A percentile compares a stretch with the other conserved stretches of the same genome.
Evolutionary conservation across 805 yeast genomes (phyloP).

Genomic region (Starmerella riodocensis): DNA sequence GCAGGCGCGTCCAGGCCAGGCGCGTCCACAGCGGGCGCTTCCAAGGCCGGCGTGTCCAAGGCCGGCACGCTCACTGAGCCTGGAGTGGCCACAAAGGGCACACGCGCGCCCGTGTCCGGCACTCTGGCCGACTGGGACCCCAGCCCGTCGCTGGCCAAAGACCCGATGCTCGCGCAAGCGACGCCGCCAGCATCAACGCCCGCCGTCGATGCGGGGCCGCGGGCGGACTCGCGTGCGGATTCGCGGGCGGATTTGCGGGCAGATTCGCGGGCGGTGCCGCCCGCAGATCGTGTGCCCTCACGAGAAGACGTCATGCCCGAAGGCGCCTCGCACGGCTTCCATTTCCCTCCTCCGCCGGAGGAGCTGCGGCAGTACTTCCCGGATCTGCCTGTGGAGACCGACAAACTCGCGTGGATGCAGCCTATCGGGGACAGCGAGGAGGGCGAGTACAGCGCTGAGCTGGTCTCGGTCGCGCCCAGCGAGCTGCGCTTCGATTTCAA

Average conservation of each 20-base stretch:
- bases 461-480: slow-evolving; percentile 33
- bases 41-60: too few relatives aligned
- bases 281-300: too few relatives aligned
- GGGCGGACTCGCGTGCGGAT: neutral
- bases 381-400: slow-evolving; percentile 70
- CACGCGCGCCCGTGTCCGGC: slow-evolving; percentile 5
- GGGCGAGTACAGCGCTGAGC: slow-evolving; percentile 35
- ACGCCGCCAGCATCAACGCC: too few relatives aligned
- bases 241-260: neutral
- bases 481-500: slow-evolving; percentile 79
- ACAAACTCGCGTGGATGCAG: slow-evolving; percentile 84
- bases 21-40: neutral
- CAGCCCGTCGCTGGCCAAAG: neutral
- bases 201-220: too few relatives aligned
- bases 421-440: slow-evolving; percentile 36
- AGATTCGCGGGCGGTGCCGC: too few relatives aligned
- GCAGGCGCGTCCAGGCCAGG: neutral
- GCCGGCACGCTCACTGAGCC: neutral
- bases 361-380: slow-evolving; percentile 78
- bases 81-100: neutral
- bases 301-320: neutral
- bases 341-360: slow-evolving; percentile 44
- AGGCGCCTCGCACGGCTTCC: slow-evolving; percentile 26
- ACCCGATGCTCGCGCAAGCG: neutral
- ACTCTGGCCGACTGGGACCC: slow-evolving; percentile 14